Base-by-base conservation (phyloP, 768 basidiomycete genomes). In the Mycena amicta region DNA sequence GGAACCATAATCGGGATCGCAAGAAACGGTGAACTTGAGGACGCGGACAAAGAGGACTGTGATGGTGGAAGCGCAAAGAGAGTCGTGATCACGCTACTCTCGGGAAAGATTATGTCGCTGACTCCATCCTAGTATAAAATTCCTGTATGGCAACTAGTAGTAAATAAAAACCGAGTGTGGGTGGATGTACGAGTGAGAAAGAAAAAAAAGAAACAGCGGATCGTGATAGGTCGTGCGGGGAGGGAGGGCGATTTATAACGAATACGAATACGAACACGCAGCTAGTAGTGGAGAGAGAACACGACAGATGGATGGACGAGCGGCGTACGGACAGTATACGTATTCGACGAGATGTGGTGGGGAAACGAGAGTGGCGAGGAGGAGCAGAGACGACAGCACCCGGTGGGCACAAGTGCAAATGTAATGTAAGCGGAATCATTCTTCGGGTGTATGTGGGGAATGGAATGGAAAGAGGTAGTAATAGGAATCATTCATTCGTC, bases 291-390 rank as follows among this genome's bases (percentile, higher is more conserved):
- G 18, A 37, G 11, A 18, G 33, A 37, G 54, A 51, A 51, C 57
- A 62, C 31, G 54, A 53, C 50, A 53, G 60, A 45, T 53, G 57
- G 50, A 59, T 28, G 31, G 56, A 37, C 33, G 18, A 37, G 33
- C 33, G 33, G 18, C 33, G 33, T 37, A 37, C 18, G 33, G 8
- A 37, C 33, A 18, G 33, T 8, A 37, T 37, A 55, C 50, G 55
- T 49, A 52, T 57, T 59, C 54, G 53, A 52, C 33, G 29, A 37
- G 26, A 40, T n/a, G n/a, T n/a, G 33, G 18, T 18, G 33, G 18
- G 52, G 27, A 31, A 50, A 54, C 53, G 61, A 55, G 52, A 46
- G 52, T 57, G 53, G 45, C 25, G 12, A 23, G 13, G 53, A 40
- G 40, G 30, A 20, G 50, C 11, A 37, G 33, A 45, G 20, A 45